Percentiles rank a stretch among this genome's conserved stretches.
Evolutionary conservation across 164 flowering plant species (phyloP).

Genomic region (Stephania japonica): DNA sequence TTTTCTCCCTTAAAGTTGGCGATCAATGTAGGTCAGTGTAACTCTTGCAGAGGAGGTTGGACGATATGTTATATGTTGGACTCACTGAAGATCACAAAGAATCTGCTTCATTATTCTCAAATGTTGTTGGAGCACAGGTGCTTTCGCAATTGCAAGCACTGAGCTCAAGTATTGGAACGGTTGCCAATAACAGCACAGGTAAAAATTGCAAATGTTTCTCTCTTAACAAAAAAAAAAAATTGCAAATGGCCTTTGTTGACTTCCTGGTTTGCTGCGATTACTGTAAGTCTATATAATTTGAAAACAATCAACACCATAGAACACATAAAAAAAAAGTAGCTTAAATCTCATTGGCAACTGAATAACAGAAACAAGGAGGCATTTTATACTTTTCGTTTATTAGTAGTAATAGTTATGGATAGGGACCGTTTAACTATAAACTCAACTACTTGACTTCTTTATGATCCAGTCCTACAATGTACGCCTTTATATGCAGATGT

Average conservation of each 20-base stretch:
- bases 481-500: not conserved
- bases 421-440: not conserved
- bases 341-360: not conserved
- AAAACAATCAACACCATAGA: not conserved
- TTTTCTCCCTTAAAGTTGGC: conserved; percentile 15
- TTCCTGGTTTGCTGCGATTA: not conserved
- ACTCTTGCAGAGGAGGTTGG: conserved; percentile 87
- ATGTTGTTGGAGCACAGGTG: conserved; percentile 86
- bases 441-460: not conserved
- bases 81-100: conserved; percentile 87
- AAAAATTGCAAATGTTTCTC: not conserved
- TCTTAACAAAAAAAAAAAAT: too few relatives aligned
- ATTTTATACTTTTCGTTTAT: not conserved
- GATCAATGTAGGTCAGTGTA: conserved; percentile 31
- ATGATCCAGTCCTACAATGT: not conserved
- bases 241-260: not conserved
- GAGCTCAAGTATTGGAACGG: conserved; percentile 23
- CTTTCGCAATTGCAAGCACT: conserved; percentile 58
- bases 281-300: not conserved
- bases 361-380: not conserved
- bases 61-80: conserved; percentile 89
- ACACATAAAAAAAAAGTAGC: not conserved
- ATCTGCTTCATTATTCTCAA: conserved; percentile 82
- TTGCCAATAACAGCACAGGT: conserved; percentile 41
- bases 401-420: not conserved